These are phyloP conservation scores for Aspergillus puulaauensis DNA, from an alignment of 2,329 filamentous ascomycete genomes.

Conservation along the genomic window DNA sequence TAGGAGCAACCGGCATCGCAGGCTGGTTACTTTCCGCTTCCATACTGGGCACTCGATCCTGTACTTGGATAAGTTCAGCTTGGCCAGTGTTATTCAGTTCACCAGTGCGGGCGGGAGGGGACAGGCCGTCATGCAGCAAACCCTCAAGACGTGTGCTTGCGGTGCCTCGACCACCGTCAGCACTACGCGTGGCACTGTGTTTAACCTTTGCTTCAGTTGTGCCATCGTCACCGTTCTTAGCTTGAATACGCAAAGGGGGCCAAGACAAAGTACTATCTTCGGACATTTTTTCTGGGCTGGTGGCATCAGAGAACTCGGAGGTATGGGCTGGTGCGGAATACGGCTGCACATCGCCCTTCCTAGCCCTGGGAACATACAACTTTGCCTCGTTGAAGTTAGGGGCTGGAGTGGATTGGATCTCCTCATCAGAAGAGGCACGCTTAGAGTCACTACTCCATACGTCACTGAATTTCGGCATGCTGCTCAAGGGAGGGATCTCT, in stretches of 20 bases:
- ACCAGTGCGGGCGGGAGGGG: constrained; percentile 17
- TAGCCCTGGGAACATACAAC: constrained; percentile 19
- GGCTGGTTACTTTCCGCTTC: constrained; percentile 8
- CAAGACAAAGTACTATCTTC: constrained; percentile 9
- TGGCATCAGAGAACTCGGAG: constrained; percentile 1
- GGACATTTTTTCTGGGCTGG: neutral
- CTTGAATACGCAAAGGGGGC: neutral
- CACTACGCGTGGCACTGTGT: neutral
- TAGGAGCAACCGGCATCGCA: neutral
- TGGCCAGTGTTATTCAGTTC: constrained; percentile 15
- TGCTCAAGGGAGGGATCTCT: constrained; percentile 11
- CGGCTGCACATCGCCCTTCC: constrained; percentile 7
- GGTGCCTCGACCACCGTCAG: neutral
- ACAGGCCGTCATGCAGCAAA: constrained; percentile 17
- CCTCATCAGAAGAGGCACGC: neutral
- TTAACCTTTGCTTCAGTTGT: constrained; percentile 2
- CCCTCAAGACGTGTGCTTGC: constrained; percentile 8
- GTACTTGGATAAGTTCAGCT: constrained; percentile 10
- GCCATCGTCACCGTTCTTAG: neutral
- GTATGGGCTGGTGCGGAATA: constrained; percentile 16
- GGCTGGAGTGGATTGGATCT: neutral
- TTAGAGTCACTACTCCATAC: neutral
- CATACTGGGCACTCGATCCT: constrained; percentile 13
- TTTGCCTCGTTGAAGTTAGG: constrained; percentile 12
- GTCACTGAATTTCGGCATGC: constrained; percentile 9